These are phyloP conservation scores for Hibiscus syriacus DNA, from an alignment of 345 rosid species.

Conservation along the genomic window DNA sequence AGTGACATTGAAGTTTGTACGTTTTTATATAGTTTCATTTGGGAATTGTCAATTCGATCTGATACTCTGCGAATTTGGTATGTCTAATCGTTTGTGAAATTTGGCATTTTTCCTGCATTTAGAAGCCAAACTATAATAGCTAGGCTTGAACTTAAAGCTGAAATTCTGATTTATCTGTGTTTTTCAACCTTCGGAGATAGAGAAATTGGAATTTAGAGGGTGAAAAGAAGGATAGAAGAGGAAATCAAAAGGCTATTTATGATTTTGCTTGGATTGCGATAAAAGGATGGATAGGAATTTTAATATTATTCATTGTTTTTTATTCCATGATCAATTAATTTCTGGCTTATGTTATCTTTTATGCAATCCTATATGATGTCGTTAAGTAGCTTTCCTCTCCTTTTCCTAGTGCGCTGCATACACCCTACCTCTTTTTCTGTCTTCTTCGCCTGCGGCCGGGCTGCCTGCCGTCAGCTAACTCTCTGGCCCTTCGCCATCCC, in stretches of 20 bases:
- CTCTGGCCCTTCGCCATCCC: no score
- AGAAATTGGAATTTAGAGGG: neutral
- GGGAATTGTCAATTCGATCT: neutral
- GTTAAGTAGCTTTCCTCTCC: no score
- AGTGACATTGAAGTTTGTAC: no score
- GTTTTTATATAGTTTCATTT: conserved; percentile 16
- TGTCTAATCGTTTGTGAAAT: neutral
- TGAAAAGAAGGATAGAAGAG: neutral
- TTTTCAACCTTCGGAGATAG: neutral
- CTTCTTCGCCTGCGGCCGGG: no score
- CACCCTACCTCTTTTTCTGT: neutral
- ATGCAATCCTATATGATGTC: neutral
- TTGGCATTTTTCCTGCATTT: neutral
- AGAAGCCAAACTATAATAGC: neutral
- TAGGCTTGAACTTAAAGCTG: neutral
- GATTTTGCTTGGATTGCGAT: neutral
- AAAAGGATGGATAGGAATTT: neutral
- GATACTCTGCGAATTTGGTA: neutral
- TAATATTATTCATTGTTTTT: neutral
- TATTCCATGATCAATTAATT: neutral
- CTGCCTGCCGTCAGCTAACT: no score
- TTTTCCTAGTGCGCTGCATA: no score
- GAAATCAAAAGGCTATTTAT: neutral
- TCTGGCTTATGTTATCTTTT: neutral
- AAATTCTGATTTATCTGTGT: neutral